Evolutionary conservation across 371 early-diverging fungal species (phyloP), one percentile per base, ranked within the genome.

Genomic region (Thermomucor indicae-seudaticae): DNA sequence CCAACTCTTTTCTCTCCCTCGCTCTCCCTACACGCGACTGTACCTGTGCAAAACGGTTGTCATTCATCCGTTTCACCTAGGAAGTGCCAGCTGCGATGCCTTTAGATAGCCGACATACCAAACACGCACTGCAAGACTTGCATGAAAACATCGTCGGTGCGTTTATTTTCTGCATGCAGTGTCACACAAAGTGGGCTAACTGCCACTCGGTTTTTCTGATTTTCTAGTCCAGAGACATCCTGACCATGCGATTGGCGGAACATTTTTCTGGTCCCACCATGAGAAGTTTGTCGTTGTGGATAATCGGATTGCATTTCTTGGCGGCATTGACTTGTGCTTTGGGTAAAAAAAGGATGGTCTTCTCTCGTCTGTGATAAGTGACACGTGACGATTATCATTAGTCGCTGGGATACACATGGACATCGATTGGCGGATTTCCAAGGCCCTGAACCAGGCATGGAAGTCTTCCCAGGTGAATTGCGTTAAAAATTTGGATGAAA

Each of bases 51-150:
- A 34, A 22, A 32, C 27, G 16, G n/a, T 16, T 30, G 42, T 40
- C 11, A 30, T 34, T n/a, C 31, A 38, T 20, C 24, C 12, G 22
- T 22, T 17, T 38, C 11, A 14, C 32, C 74, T 43, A 74, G 79
- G 97, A 96, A 64, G 80, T 93, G 8, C 72, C 84, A 1, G 58
- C 86, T 31, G 89, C 94, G 4, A 63, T 96, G 31, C 75, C 91
- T 6, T 64, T 90, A 37, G 82, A 90, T 57, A 90, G 92, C 31
- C 74, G 75, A 10, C 85, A 93, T 51, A 91, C 95, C 10, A 90
- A 92, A 70, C 69, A 71, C 38, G 66, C 78, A 49, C 70, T 96
- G 27, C 79, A 84, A 58, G 72, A 72, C 19, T 70, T 92, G 40
- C 88, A 90, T 61, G 76, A 72, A 24, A 91, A 90, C 53, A 92